Conservation (phyloP, 257 asterid genomes). For the Vinca minor region DNA sequence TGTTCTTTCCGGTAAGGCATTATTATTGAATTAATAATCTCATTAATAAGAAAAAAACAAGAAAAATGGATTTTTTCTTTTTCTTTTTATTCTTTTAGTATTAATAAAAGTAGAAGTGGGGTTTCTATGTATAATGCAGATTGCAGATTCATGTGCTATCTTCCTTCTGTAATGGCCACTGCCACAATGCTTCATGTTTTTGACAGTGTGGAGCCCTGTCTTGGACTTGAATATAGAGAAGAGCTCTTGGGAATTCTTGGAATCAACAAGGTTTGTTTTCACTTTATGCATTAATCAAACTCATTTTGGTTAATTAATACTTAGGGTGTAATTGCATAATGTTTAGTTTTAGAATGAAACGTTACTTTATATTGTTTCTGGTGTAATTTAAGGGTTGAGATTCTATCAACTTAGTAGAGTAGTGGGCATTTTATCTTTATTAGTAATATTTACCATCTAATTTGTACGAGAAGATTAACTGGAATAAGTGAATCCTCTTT, state of each 20-base stretch:
- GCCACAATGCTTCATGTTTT: conserved; percentile 68
- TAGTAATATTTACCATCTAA: too few species aligned
- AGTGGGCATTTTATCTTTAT: too few species aligned
- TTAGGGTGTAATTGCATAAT: too few species aligned
- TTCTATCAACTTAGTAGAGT: too few species aligned
- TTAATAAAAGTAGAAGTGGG: neutral
- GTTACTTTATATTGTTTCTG: too few species aligned
- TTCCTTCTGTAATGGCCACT: conserved; percentile 77
- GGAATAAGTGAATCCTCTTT: too few species aligned
- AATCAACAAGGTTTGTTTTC: conserved; percentile 45
- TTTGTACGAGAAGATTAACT: too few species aligned
- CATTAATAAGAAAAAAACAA: neutral
- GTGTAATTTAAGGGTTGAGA: too few species aligned
- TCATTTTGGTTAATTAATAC: neutral
- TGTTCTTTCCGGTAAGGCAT: conserved; percentile 34
- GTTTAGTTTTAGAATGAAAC: too few species aligned
- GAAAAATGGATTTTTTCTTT: neutral
- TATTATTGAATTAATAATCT: neutral
- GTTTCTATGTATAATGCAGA: conserved; percentile 31
- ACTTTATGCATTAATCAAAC: neutral
- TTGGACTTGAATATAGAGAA: conserved; percentile 44
- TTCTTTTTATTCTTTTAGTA: neutral
- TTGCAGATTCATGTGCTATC: conserved; percentile 47
- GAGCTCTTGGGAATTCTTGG: conserved; percentile 59
- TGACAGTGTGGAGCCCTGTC: conserved; percentile 43